phyloP scores from a whole-genome alignment of 2,329 filamentous ascomycete species.

The Ustilaginoidea virens region DNA sequence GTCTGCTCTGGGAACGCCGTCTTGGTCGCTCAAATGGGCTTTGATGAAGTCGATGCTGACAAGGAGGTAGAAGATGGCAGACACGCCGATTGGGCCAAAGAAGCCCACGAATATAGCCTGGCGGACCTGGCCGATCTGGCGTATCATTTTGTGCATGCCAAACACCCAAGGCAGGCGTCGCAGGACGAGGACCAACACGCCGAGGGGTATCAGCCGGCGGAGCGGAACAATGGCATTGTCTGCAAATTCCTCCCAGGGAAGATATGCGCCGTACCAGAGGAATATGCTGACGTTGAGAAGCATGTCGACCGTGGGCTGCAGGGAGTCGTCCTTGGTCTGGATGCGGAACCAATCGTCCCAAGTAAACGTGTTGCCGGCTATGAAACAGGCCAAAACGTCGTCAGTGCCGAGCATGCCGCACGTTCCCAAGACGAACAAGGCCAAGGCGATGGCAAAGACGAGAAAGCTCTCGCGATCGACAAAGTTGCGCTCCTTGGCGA shows the following conservation, averaged over 20 bases:
- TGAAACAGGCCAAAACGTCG: slow-evolving; percentile 82
- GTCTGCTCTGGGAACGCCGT: slow-evolving; percentile 48
- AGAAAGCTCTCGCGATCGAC: slow-evolving; percentile 80
- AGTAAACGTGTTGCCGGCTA: slow-evolving; percentile 80
- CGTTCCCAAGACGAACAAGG: slow-evolving; percentile 75
- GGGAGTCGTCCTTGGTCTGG: slow-evolving; percentile 74
- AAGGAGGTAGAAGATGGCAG: slow-evolving; percentile 81
- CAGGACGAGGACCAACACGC: slow-evolving; percentile 60
- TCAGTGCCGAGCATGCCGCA: slow-evolving; percentile 79
- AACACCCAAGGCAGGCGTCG: slow-evolving; percentile 66
- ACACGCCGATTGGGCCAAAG: slow-evolving; percentile 85
- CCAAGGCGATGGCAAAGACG: slow-evolving; percentile 71
- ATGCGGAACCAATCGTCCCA: slow-evolving; percentile 92
- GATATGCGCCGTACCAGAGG: slow-evolving; percentile 78
- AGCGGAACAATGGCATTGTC: slow-evolving; percentile 54
- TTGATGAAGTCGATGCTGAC: slow-evolving; percentile 61
- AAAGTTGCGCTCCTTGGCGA: slow-evolving; percentile 65
- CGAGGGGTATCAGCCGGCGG: slow-evolving; percentile 57
- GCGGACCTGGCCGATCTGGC: slow-evolving; percentile 56
- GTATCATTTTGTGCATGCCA: slow-evolving; percentile 57
- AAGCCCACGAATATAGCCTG: slow-evolving; percentile 83
- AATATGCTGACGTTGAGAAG: slow-evolving; percentile 79
- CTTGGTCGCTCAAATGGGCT: slow-evolving; percentile 30
- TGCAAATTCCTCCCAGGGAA: slow-evolving; percentile 62
- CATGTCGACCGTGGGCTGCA: slow-evolving; percentile 95